Evolutionary conservation across 2,329 filamentous ascomycete species (phyloP).

Genomic region (Falciphora oryzae): DNA sequence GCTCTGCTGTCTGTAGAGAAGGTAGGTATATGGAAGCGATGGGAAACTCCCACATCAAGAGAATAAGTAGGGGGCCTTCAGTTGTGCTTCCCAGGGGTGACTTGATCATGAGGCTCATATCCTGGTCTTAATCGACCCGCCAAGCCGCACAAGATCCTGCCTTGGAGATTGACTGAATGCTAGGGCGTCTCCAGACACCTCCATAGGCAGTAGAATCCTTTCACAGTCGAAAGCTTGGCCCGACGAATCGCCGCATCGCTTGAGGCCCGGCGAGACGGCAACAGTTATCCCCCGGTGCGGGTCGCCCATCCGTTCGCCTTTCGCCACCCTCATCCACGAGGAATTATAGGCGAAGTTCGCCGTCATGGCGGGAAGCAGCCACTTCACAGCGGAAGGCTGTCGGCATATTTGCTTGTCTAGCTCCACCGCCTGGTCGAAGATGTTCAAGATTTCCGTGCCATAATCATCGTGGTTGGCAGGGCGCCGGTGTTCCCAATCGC

Average conservation of each 20-base stretch:
- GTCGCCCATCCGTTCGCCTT: no score
- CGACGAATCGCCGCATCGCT: not conserved
- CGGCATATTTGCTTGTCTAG: conserved; percentile 2
- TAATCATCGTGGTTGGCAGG: no score
- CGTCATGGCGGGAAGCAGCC: not conserved
- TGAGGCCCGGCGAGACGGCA: not conserved
- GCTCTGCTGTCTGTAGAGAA: no score
- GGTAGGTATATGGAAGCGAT: no score
- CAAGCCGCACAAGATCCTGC: not conserved
- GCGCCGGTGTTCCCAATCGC: no score
- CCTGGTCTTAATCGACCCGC: not conserved
- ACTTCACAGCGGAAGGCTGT: not conserved
- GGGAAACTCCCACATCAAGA: no score
- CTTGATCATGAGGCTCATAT: not conserved
- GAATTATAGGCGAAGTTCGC: no score
- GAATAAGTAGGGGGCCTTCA: not conserved
- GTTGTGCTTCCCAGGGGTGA: not conserved
- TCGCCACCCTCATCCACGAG: no score
- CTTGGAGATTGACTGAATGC: rapidly evolving
- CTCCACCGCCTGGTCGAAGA: not conserved
- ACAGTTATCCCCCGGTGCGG: not conserved
- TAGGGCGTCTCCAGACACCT: not conserved
- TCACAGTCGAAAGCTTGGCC: not conserved
- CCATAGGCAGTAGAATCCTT: not conserved
- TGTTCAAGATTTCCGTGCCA: no score